Evolutionary conservation across 768 basidiomycete species (phyloP).

Genomic region (Pulveroboletus sp.): DNA sequence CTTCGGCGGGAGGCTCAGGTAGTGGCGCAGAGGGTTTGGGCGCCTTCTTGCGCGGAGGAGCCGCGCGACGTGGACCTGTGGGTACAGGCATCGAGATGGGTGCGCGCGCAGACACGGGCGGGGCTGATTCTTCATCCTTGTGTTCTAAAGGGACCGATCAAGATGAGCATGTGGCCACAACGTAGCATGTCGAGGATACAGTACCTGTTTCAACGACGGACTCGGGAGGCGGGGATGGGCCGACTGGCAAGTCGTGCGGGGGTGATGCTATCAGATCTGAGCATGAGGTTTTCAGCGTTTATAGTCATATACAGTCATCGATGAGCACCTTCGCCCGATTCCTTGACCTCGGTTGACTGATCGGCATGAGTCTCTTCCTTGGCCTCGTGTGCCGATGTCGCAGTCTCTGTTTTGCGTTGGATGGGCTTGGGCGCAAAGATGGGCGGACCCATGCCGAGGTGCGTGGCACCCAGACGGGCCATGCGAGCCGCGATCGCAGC

Average conservation of each 20-base stretch:
- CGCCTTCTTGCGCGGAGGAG: slow-evolving; percentile 66
- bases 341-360: slow-evolving; percentile 5
- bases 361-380: slow-evolving; percentile 20
- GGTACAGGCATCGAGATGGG: slow-evolving; percentile 71
- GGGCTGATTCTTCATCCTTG: slow-evolving; percentile 28
- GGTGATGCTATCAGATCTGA: slow-evolving; percentile 15
- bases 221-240: slow-evolving; percentile 3
- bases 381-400: slow-evolving; percentile 16
- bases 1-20: slow-evolving; percentile 26
- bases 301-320: background rate
- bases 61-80: slow-evolving; percentile 66
- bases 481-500: slow-evolving; percentile 89
- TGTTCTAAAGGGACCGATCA: slow-evolving; percentile 11
- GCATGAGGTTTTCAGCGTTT: slow-evolving; percentile 4
- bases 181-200: background rate
- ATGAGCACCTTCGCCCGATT: slow-evolving; percentile 20
- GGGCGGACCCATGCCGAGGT: slow-evolving; percentile 76
- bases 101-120: slow-evolving; percentile 34
- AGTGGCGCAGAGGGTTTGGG: slow-evolving; percentile 40
- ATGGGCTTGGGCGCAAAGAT: slow-evolving; percentile 58
- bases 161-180: slow-evolving; percentile 11
- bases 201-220: slow-evolving; percentile 15
- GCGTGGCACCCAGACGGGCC: slow-evolving; percentile 86
- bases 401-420: slow-evolving; percentile 28
- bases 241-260: slow-evolving; percentile 6